These are phyloP conservation scores for Apiotrichum sp. DNA, from an alignment of 1,284 basidiomycete genomes.

Conservation along the genomic window DNA sequence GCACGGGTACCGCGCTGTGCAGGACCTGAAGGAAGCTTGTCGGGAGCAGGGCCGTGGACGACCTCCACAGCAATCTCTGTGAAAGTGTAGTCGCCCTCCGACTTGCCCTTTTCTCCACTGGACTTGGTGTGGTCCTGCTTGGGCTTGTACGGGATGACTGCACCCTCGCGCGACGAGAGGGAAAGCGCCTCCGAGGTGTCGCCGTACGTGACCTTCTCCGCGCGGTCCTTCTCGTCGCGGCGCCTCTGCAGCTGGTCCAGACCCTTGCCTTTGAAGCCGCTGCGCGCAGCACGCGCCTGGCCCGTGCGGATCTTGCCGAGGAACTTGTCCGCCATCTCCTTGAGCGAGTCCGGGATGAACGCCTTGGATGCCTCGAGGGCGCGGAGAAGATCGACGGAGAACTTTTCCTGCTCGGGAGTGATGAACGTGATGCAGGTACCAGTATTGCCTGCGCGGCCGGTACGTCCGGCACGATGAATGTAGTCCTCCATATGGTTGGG, in stretches of 20 bases:
- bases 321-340: constrained; percentile 86
- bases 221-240: constrained; percentile 85
- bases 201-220: constrained; percentile 84
- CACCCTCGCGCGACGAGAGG: constrained; percentile 47
- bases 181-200: constrained; percentile 60
- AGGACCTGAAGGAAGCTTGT: constrained; percentile 45
- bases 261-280: constrained; percentile 96
- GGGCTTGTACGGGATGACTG: constrained; percentile 44
- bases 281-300: constrained; percentile 84
- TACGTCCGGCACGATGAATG: constrained; percentile 95
- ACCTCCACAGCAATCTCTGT: constrained; percentile 94
- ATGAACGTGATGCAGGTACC: constrained; percentile 98
- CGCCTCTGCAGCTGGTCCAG: constrained; percentile 91
- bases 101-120: constrained; percentile 13
- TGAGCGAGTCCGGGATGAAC: constrained; percentile 76
- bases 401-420: constrained; percentile 93
- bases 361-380: constrained; percentile 92
- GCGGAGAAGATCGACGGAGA: constrained; percentile 92
- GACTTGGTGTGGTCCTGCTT: constrained; percentile 44
- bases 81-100: constrained; percentile 74
- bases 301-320: constrained; percentile 89
- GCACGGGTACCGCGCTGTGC: constrained; percentile 16
- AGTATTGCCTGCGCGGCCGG: constrained; percentile 94
- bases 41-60: constrained; percentile 87
- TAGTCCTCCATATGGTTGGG: constrained; percentile 99